Evolutionary conservation across 2,329 filamentous ascomycete species (phyloP).

Genomic region (Orbilia blumenaviensis): DNA sequence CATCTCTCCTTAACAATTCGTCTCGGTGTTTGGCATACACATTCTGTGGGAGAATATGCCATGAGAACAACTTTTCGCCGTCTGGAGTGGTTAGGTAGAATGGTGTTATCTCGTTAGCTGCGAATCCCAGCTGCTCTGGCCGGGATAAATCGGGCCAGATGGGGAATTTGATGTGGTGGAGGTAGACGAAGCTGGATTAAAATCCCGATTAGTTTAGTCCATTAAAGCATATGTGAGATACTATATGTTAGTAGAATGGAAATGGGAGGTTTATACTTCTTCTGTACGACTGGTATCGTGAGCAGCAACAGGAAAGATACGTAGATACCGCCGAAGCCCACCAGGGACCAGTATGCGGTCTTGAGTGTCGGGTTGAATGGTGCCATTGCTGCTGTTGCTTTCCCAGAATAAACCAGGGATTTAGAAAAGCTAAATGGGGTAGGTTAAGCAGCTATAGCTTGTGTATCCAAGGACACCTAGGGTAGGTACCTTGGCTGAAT

Average conservation of each 20-base stretch:
- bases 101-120: conserved; percentile 89
- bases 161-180: conserved; percentile 78
- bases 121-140: conserved; percentile 85
- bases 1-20: conserved; percentile 66
- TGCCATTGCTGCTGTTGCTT: conserved; percentile 18
- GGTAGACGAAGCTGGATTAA: conserved; percentile 77
- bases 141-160: conserved; percentile 77
- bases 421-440: not conserved
- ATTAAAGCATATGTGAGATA: too few species aligned
- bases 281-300: conserved; percentile 76
- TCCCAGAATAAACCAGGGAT: not conserved
- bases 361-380: conserved; percentile 55
- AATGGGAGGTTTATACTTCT: conserved; percentile 70
- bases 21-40: conserved; percentile 78
- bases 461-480: too few species aligned
- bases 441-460: not conserved
- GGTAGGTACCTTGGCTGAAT: too few species aligned
- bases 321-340: conserved; percentile 72
- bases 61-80: conserved; percentile 80
- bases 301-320: conserved; percentile 72
- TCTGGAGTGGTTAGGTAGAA: conserved; percentile 81
- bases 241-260: too few species aligned
- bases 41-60: conserved; percentile 86
- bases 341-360: conserved; percentile 67
- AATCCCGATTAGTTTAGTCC: not conserved